phyloP scores from a whole-genome alignment of 2,329 filamentous ascomycete genomes.

The Ambrosiella cleistominuta region DNA sequence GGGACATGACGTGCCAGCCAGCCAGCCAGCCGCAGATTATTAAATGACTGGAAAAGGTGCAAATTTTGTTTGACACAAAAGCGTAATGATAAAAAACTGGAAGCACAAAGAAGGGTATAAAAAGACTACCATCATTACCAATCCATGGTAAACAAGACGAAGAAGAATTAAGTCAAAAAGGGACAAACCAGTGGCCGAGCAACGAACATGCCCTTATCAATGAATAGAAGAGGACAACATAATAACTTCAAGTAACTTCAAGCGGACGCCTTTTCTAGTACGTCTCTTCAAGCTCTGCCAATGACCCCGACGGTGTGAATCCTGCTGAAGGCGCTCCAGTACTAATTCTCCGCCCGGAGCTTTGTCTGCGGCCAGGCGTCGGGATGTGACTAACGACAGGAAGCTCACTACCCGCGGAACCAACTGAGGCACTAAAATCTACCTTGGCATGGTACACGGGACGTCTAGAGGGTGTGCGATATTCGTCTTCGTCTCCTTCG shows the following conservation, averaged over 20 bases:
- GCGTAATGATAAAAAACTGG: conserved; percentile 4
- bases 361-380: conserved; percentile 19
- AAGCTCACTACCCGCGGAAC: conserved; percentile 22
- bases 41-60: not conserved
- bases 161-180: not conserved
- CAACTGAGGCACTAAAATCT: conserved; percentile 17
- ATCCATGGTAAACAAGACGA: no score
- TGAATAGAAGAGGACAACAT: conserved; percentile 2
- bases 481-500: conserved; percentile 25
- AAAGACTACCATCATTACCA: not conserved
- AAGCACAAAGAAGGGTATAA: conserved; percentile 6
- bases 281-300: conserved; percentile 36
- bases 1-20: not conserved
- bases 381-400: conserved; percentile 28
- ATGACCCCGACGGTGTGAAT: conserved; percentile 16
- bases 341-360: conserved; percentile 23
- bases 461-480: conserved; percentile 36
- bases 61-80: not conserved
- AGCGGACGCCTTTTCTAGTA: conserved; percentile 22
- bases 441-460: conserved; percentile 34
- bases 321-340: conserved; percentile 18
- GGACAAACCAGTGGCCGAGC: not conserved
- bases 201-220: conserved; percentile 2
- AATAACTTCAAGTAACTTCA: conserved; percentile 3
- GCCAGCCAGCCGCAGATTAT: not conserved